These are phyloP conservation scores for Aotearoamyces nothofagi DNA, from an alignment of 2,329 filamentous ascomycete species.

Conservation along the genomic window DNA sequence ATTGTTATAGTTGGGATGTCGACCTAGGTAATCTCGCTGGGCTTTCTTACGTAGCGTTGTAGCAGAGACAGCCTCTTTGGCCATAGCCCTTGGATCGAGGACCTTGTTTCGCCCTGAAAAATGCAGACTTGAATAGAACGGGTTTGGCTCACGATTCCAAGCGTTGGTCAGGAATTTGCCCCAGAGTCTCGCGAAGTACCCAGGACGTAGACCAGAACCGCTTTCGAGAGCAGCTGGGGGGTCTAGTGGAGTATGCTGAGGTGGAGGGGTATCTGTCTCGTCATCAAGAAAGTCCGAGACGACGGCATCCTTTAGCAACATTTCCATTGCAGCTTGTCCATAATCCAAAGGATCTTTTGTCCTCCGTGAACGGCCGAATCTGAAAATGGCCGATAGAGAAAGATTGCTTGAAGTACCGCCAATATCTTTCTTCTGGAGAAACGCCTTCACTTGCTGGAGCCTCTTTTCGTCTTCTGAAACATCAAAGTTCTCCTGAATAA, in stretches of 20 bases:
- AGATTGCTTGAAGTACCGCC: slow-evolving; percentile 58
- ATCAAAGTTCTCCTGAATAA: slow-evolving; percentile 98
- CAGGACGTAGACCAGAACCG: slow-evolving; percentile 34
- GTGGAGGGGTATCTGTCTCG: slow-evolving; percentile 22
- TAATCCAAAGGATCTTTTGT: slow-evolving; percentile 79
- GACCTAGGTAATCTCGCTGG: slow-evolving; percentile 77
- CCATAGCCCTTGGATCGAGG: slow-evolving; percentile 75
- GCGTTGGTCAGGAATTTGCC: slow-evolving; percentile 39
- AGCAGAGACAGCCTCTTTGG: slow-evolving; percentile 75
- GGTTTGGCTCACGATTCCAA: slow-evolving; percentile 66
- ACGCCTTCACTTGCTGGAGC: slow-evolving; percentile 88
- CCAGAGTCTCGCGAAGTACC: slow-evolving; percentile 45
- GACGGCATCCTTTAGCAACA: slow-evolving; percentile 91
- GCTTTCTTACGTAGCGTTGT: slow-evolving; percentile 71
- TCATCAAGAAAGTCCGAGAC: slow-evolving; percentile 91
- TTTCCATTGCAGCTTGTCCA: slow-evolving; percentile 81
- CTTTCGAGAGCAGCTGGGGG: slow-evolving; percentile 5
- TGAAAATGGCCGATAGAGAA: slow-evolving; percentile 56
- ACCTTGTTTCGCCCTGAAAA: slow-evolving; percentile 52
- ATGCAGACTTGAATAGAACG: slow-evolving; percentile 79
- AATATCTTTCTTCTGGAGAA: slow-evolving; percentile 80
- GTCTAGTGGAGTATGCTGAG: slow-evolving; percentile 13
- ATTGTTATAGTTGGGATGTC: slow-evolving; percentile 84
- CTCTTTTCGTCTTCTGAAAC: slow-evolving; percentile 97
- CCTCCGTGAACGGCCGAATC: slow-evolving; percentile 41